Evolutionary conservation across 129 eudicot genomes (phyloP).

Genomic region (Lonicera japonica): DNA sequence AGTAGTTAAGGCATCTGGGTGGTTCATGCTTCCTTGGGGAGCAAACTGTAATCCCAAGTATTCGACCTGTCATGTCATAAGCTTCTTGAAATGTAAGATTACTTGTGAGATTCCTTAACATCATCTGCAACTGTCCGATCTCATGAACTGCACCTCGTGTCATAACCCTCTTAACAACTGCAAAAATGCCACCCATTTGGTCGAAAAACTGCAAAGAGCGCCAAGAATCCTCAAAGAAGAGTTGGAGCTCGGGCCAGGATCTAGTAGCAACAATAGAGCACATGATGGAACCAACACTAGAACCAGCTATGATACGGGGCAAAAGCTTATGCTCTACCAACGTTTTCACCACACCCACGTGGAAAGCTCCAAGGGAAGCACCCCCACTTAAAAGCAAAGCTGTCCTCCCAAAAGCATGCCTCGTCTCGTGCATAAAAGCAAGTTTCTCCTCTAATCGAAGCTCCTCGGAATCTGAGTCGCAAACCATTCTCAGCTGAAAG

Average conservation of each 20-base stretch:
- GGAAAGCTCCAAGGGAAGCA: constrained; percentile 96
- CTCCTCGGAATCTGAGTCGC: constrained; percentile 92
- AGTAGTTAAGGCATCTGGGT: constrained; percentile 85
- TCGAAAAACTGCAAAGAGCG: constrained; percentile 83
- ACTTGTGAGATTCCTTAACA: constrained; percentile 70
- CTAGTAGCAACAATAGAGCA: constrained; percentile 72
- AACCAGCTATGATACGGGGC: constrained; percentile 93
- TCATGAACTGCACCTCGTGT: constrained; percentile 91
- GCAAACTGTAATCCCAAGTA: constrained; percentile 94
- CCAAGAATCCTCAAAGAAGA: constrained; percentile 93
- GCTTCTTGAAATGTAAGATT: constrained; percentile 97
- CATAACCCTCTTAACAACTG: constrained; percentile 73
- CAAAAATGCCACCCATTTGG: constrained; percentile 81
- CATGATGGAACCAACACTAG: constrained; percentile 96
- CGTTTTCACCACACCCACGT: constrained; percentile 94
- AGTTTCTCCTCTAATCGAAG: constrained; percentile 87
- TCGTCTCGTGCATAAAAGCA: constrained; percentile 95
- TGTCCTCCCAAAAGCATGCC: constrained; percentile 96
- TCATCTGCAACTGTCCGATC: constrained; percentile 72
- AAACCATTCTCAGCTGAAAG: constrained; percentile 78
- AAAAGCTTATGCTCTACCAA: constrained; percentile 86
- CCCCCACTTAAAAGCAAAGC: constrained; percentile 96
- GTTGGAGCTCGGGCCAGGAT: constrained; percentile 98
- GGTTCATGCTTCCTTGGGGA: constrained; percentile 97
- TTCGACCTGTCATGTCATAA: constrained; percentile 90